A percentile compares a stretch with the other conserved stretches of the same genome.
Conservation (phyloP, 306 rosid genomes). For the Rosa persica region DNA sequence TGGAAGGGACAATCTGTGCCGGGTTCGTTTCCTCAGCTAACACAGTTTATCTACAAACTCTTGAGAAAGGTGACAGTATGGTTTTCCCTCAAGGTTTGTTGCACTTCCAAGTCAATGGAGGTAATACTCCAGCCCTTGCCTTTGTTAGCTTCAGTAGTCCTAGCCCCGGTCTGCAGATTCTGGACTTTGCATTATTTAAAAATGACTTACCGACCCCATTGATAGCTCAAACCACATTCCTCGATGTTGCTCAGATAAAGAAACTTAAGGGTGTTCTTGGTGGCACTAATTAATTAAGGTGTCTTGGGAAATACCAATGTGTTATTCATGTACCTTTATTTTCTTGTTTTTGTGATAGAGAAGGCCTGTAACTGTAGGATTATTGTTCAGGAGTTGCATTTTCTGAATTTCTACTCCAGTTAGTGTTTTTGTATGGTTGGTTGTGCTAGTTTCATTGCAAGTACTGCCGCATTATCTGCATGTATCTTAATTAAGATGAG, state of each 20-base stretch:
- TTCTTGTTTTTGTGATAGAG: slow-evolving; percentile 6
- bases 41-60: slow-evolving; percentile 51
- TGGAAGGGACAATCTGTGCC: slow-evolving; percentile 53
- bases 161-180: slow-evolving; percentile 69
- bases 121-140: slow-evolving; percentile 25
- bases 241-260: slow-evolving; percentile 54
- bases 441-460: not conserved
- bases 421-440: not conserved
- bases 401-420: not conserved
- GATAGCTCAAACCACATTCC: slow-evolving; percentile 50
- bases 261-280: slow-evolving; percentile 91
- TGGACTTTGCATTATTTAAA: slow-evolving; percentile 64
- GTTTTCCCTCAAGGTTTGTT: slow-evolving; percentile 78
- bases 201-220: slow-evolving; percentile 63
- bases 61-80: slow-evolving; percentile 69
- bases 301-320: not conserved
- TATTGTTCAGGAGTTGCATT: not conserved
- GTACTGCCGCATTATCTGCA: not conserved
- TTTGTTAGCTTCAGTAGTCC: slow-evolving; percentile 62
- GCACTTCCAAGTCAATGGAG: slow-evolving; percentile 68
- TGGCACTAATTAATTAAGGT: slow-evolving; percentile 43
- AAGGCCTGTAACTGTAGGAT: slow-evolving; percentile 20
- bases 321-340: slow-evolving; percentile 11
- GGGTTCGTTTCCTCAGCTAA: slow-evolving; percentile 64
- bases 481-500: not conserved